A percentile compares a stretch with the other conserved stretches of the same genome.
Evolutionary conservation across 1,284 basidiomycete genomes (phyloP).

Genomic region (Ceratobasidium sp.): DNA sequence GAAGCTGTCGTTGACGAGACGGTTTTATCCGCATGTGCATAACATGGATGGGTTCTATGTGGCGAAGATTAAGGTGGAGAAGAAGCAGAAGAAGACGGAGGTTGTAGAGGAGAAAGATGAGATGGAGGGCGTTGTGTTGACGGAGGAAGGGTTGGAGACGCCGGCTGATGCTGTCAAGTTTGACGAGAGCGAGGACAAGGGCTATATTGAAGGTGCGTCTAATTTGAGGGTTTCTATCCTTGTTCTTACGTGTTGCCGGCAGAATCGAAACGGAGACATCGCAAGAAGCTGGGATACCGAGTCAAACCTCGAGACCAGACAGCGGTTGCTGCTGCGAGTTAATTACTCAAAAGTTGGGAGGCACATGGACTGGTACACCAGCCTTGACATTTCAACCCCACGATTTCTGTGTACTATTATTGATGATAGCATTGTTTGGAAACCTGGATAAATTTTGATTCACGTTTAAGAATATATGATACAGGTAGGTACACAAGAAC

Average conservation of each 20-base stretch:
- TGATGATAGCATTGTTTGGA: too few species aligned
- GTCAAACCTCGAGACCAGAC: slow-evolving; percentile 52
- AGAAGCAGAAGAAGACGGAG: slow-evolving; percentile 65
- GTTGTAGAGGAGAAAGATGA: slow-evolving; percentile 54
- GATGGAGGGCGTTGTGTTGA: slow-evolving; percentile 53
- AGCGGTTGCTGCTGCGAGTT: slow-evolving; percentile 31
- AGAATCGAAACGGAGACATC: slow-evolving; percentile 76
- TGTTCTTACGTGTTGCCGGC: slow-evolving; percentile 47
- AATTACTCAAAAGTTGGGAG: too few species aligned
- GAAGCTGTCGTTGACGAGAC: slow-evolving; percentile 81
- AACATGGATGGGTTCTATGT: slow-evolving; percentile 99
- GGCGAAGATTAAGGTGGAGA: slow-evolving; percentile 95
- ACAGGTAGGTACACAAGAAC: neutral
- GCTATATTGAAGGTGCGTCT: slow-evolving; percentile 72
- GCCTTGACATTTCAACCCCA: too few species aligned
- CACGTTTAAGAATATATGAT: neutral
- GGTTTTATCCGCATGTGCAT: slow-evolving; percentile 91
- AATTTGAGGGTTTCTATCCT: slow-evolving; percentile 7
- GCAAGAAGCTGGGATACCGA: slow-evolving; percentile 78
- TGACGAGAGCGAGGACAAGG: slow-evolving; percentile 74
- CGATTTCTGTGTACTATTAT: too few species aligned
- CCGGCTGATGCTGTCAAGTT: slow-evolving; percentile 61
- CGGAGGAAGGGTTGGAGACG: slow-evolving; percentile 53
- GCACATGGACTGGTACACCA: too few species aligned
- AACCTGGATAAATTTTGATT: too few species aligned